Percentiles rank a stretch among this genome's conserved stretches.
Evolutionary conservation across 2,329 filamentous ascomycete species (phyloP).

Genomic region (Botrytis deweyae): DNA sequence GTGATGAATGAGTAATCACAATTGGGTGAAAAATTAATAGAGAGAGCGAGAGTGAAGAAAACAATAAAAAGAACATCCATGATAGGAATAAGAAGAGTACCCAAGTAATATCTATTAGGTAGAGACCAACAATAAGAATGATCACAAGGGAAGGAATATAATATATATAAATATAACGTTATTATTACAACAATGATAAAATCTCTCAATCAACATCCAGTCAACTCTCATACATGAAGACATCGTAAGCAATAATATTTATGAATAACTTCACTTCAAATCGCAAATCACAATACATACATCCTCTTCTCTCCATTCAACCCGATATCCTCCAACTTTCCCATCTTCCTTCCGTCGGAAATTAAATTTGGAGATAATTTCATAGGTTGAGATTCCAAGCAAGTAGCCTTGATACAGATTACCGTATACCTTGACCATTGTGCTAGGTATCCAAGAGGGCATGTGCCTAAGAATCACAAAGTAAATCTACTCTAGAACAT

Average conservation of each 20-base stretch:
- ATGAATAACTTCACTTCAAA: too few relatives aligned
- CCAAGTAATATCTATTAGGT: not conserved
- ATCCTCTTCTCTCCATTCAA: not conserved
- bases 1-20: not conserved
- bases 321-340: not conserved
- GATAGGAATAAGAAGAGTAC: not conserved
- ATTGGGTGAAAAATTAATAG: not conserved
- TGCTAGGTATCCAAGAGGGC: not conserved
- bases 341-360: slow-evolving; percentile 7
- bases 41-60: not conserved
- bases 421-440: not conserved
- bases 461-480: not conserved
- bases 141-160: not conserved
- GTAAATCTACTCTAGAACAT: not conserved
- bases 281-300: too few relatives aligned
- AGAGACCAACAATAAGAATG: not conserved
- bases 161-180: too few relatives aligned
- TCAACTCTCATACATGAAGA: too few relatives aligned
- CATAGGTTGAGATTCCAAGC: not conserved
- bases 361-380: not conserved
- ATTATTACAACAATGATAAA: too few relatives aligned
- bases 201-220: too few relatives aligned
- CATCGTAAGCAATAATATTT: too few relatives aligned
- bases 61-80: not conserved
- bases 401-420: not conserved